Conservation (phyloP, 2,329 filamentous ascomycete genomes). For the Trichoderma sp. region DNA sequence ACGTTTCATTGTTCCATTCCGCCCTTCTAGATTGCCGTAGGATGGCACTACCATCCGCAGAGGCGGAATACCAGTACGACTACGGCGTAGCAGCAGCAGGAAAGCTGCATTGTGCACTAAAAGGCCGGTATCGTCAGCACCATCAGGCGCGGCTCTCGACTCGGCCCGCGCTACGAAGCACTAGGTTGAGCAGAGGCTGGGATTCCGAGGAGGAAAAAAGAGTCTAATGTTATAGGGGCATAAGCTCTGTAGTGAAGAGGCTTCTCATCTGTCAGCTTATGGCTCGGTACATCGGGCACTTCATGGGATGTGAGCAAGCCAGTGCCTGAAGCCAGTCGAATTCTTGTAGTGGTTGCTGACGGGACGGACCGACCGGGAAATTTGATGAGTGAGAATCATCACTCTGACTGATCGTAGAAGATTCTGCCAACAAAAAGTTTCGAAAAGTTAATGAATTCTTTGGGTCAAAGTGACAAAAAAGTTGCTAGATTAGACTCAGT, state of each 20-base stretch:
- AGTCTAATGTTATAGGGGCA: background rate
- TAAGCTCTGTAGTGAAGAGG: background rate
- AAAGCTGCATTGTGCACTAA: slow-evolving; percentile 9
- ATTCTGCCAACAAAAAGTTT: background rate
- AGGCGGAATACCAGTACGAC: background rate
- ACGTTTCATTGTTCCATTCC: slow-evolving; percentile 17
- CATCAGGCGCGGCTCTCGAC: slow-evolving; percentile 6
- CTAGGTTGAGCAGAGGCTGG: background rate
- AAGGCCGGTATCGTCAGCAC: slow-evolving; percentile 21
- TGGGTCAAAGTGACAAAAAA: background rate
- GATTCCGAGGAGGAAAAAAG: background rate
- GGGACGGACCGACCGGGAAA: slow-evolving; percentile 1
- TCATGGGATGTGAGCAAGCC: background rate
- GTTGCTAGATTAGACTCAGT: background rate
- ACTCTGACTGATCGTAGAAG: background rate
- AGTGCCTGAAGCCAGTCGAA: background rate
- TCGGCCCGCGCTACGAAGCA: slow-evolving; percentile 12
- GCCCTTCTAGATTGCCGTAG: slow-evolving; percentile 1
- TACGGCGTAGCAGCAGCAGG: background rate
- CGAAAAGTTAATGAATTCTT: background rate
- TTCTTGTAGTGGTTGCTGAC: background rate
- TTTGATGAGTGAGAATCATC: background rate
- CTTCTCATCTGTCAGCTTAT: background rate
- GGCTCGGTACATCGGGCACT: background rate
- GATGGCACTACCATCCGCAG: background rate